Conservation (phyloP, 2,329 filamentous ascomycete species). For the Davidsoniella virescens region DNA sequence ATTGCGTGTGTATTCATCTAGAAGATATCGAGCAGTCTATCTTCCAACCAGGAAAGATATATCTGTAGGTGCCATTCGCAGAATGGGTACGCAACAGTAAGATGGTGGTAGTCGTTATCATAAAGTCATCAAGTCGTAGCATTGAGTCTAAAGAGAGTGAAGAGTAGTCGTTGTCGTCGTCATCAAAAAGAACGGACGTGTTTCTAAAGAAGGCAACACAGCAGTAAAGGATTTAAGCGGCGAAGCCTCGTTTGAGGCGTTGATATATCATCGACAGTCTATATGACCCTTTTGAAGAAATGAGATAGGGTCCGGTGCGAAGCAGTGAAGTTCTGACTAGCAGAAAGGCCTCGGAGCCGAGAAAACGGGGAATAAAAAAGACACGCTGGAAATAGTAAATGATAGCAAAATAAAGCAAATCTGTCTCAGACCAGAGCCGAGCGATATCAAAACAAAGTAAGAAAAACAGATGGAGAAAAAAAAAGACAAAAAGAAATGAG, state of each 20-base stretch:
- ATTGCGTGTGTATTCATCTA: constrained; percentile 5
- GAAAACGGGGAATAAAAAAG: constrained; percentile 1
- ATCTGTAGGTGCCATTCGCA: constrained; percentile 1
- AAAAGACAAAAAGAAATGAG: constrained; percentile 3
- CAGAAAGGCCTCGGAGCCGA: too few species aligned
- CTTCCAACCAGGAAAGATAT: constrained; percentile 3
- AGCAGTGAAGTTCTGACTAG: too few species aligned
- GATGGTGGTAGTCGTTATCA: not conserved
- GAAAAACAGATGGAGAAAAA: not conserved
- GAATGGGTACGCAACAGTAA: not conserved
- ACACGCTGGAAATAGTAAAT: not conserved
- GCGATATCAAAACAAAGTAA: not conserved
- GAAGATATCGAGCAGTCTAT: not conserved
- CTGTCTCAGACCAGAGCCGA: constrained; percentile 5
- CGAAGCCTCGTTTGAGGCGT: too few species aligned
- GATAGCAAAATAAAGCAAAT: not conserved
- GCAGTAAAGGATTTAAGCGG: too few species aligned
- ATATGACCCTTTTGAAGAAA: constrained; percentile 3
- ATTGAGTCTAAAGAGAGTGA: not conserved
- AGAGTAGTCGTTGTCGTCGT: not conserved
- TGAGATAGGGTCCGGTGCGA: not conserved
- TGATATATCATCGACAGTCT: too few species aligned
- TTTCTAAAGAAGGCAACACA: not conserved
- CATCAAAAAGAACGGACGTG: not conserved
- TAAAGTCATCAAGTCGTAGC: constrained; percentile 5